A percentile compares a stretch with the other conserved stretches of the same genome.
phyloP scores from a whole-genome alignment of 2,329 filamentous ascomycete genomes.

The Paramyrothecium roridum region DNA sequence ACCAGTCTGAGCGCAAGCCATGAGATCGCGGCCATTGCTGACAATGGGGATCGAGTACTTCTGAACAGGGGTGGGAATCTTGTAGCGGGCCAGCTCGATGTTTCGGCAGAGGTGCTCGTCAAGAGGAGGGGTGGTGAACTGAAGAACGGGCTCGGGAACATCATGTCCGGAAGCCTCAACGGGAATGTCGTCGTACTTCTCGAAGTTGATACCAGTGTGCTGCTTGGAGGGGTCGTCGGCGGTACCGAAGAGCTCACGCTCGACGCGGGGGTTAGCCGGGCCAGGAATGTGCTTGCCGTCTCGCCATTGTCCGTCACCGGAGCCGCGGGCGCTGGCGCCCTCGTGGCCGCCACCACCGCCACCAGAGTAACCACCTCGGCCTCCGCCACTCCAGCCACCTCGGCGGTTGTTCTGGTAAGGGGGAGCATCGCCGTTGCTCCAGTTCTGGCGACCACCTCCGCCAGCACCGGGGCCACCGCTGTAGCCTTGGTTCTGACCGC shows the following conservation, averaged over 20 bases:
- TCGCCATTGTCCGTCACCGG: constrained; percentile 93
- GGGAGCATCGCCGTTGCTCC: constrained; percentile 22
- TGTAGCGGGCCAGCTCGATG: constrained; percentile 92
- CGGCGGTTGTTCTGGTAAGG: constrained; percentile 27
- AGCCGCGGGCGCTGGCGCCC: constrained; percentile 82
- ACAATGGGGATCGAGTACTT: constrained; percentile 99
- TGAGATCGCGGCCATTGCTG: constrained; percentile 94
- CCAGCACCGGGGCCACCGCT: too few species aligned
- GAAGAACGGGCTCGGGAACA: constrained; percentile 85
- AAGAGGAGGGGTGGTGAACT: constrained; percentile 91
- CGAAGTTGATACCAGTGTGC: constrained; percentile 98
- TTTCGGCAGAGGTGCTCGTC: constrained; percentile 91
- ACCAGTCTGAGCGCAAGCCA: constrained; percentile 99
- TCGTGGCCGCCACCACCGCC: constrained; percentile 50
- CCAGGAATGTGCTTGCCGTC: constrained; percentile 96
- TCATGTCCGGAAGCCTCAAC: constrained; percentile 94
- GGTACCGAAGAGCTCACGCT: constrained; percentile 93
- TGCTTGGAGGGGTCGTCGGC: constrained; percentile 92
- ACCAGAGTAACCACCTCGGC: constrained; percentile 36
- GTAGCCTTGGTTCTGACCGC: constrained; percentile 11
- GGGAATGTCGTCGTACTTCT: constrained; percentile 99
- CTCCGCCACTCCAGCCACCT: constrained; percentile 28
- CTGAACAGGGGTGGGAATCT: constrained; percentile 93
- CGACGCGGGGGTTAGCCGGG: constrained; percentile 80
- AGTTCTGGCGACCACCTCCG: constrained; percentile 33